Evolutionary conservation across 352 stramenopile species (phyloP).

Genomic region (Phytophthora cactorum): DNA sequence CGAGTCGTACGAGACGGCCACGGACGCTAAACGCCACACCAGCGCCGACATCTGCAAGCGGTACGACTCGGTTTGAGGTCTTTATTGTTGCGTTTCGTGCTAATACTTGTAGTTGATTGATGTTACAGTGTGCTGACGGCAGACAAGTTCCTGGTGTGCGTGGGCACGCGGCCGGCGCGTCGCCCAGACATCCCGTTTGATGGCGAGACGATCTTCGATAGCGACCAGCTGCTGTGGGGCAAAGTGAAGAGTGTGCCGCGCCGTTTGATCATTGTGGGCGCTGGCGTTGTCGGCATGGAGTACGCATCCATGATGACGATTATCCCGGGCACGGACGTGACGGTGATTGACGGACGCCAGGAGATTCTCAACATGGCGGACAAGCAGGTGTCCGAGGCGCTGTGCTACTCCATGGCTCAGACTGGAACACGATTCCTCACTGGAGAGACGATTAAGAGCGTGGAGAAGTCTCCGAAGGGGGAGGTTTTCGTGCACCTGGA

Average conservation of each 20-base stretch:
- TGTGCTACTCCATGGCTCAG: conserved; percentile 91
- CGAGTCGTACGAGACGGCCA: conserved; percentile 79
- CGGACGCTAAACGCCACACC: conserved; percentile 73
- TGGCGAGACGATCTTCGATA: conserved; percentile 86
- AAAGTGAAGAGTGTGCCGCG: conserved; percentile 75
- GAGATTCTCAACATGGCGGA: conserved; percentile 91
- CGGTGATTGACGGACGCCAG: conserved; percentile 88
- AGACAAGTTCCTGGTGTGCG: conserved; percentile 88
- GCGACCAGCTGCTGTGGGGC: conserved; percentile 86
- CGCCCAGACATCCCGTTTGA: conserved; percentile 88
- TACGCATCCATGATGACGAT: conserved; percentile 94
- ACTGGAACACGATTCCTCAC: conserved; percentile 88
- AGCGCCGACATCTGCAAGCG: conserved; percentile 87
- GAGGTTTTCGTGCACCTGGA: conserved; percentile 84
- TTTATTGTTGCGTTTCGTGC: neutral
- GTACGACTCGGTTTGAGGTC: conserved; percentile 27
- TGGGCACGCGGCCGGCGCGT: conserved; percentile 84
- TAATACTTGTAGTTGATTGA: neutral
- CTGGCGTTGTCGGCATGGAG: conserved; percentile 92
- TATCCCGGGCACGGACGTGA: conserved; percentile 89
- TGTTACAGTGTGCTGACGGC: conserved; percentile 73
- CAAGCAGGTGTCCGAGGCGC: conserved; percentile 84
- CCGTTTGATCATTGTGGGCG: conserved; percentile 83
- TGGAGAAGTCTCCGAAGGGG: conserved; percentile 65
- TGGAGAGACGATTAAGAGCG: conserved; percentile 79